Percentiles rank a stretch among this genome's conserved stretches.
These are phyloP conservation scores for Emericellopsis atlantica DNA, from an alignment of 2,329 filamentous ascomycete species.

Conservation along the genomic window DNA sequence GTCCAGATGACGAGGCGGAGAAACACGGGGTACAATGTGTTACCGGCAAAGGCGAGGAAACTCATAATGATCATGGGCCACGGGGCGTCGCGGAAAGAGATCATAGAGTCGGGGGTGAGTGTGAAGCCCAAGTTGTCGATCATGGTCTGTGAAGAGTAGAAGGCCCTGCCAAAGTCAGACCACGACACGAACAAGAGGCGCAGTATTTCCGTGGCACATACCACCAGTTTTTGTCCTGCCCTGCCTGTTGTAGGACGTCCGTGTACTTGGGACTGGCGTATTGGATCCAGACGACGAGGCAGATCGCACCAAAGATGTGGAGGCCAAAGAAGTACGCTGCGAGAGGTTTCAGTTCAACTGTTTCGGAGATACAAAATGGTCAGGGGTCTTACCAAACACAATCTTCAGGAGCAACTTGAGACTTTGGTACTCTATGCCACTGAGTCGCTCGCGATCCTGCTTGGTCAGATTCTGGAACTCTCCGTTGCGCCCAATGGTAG, in stretches of 20 bases:
- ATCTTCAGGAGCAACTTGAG: slow-evolving; percentile 36
- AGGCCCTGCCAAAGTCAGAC: slow-evolving; percentile 13
- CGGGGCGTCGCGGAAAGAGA: slow-evolving; percentile 29
- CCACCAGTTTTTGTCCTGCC: slow-evolving; percentile 31
- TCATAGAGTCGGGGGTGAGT: slow-evolving; percentile 41
- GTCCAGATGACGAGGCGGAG: slow-evolving; percentile 46
- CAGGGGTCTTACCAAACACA: slow-evolving; percentile 18
- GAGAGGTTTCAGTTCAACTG: not conserved
- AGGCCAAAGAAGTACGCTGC: slow-evolving; percentile 31
- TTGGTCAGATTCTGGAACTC: slow-evolving; percentile 28
- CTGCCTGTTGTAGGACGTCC: slow-evolving; percentile 23
- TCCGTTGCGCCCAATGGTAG: slow-evolving; percentile 31
- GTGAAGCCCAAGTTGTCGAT: slow-evolving; percentile 40
- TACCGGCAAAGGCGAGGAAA: slow-evolving; percentile 35
- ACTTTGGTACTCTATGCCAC: slow-evolving; percentile 38
- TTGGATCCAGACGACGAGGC: slow-evolving; percentile 33
- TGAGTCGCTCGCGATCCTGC: slow-evolving; percentile 28
- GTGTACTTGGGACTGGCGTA: slow-evolving; percentile 24
- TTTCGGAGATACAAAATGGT: not conserved
- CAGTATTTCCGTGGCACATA: not conserved
- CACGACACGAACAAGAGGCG: too few relatives aligned
- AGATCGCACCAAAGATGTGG: slow-evolving; percentile 32
- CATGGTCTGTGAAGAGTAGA: slow-evolving; percentile 38
- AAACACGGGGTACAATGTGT: slow-evolving; percentile 44
- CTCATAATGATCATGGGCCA: slow-evolving; percentile 32